A percentile compares a stretch with the other conserved stretches of the same genome.
phyloP scores from a whole-genome alignment of 305 asterid species.

The Fraxinus baroniana region DNA sequence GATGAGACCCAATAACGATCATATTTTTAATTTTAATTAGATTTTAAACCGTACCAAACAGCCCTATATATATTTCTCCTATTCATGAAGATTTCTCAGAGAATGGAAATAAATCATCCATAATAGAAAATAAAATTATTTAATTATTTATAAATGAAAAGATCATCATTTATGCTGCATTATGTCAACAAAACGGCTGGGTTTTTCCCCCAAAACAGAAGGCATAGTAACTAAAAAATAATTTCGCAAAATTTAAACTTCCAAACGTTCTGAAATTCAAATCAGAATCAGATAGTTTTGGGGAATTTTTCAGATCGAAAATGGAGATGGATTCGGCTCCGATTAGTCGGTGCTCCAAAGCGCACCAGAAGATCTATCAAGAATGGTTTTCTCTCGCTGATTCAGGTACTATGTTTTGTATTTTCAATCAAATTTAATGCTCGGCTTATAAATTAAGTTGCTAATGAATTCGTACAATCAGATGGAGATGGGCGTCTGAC shows the following conservation, averaged over 20 bases:
- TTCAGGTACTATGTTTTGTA: constrained; percentile 44
- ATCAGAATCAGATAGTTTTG: background rate
- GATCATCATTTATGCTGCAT: background rate
- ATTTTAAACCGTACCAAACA: too few species aligned
- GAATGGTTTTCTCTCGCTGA: constrained; percentile 75
- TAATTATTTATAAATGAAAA: background rate
- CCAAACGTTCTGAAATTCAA: background rate
- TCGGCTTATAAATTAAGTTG: background rate
- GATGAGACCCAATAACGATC: too few species aligned
- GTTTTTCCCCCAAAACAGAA: background rate
- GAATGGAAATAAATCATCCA: background rate
- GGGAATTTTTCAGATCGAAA: background rate
- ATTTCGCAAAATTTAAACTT: background rate
- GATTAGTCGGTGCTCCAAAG: constrained; percentile 70
- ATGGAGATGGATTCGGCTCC: constrained; percentile 95
- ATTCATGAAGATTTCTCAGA: background rate
- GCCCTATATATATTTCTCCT: too few species aligned
- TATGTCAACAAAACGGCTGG: background rate
- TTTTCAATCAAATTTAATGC: background rate
- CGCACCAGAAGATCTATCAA: constrained; percentile 76
- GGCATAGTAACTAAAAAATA: background rate
- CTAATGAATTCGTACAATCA: constrained; percentile 14
- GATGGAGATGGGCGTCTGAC: constrained; percentile 89
- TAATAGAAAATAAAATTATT: background rate
- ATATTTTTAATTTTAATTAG: too few species aligned